A percentile compares a stretch with the other conserved stretches of the same genome.
Conservation (phyloP, 208 protist species). For the Jaenimonas drosophilae region DNA sequence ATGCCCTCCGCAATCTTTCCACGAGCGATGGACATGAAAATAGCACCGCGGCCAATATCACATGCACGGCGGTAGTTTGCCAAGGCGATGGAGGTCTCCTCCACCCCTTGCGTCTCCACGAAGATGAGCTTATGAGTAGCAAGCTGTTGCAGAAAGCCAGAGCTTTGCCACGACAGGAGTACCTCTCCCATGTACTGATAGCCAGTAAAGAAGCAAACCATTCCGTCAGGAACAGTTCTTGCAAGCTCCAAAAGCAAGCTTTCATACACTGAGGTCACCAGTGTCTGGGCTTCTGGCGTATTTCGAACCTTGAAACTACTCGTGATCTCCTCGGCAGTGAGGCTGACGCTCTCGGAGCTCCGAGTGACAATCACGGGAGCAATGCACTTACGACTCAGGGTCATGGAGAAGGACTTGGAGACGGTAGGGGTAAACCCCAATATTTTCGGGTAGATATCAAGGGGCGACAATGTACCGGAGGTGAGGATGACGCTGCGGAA, state of each 20-base stretch:
- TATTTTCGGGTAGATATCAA: slow-evolving; percentile 99
- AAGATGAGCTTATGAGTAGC: slow-evolving; percentile 97
- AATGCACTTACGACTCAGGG: slow-evolving; percentile 92
- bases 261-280: slow-evolving; percentile 95
- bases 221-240: slow-evolving; percentile 95
- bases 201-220: slow-evolving; percentile 96
- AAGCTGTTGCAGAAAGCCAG: slow-evolving; percentile 89
- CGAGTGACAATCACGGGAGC: slow-evolving; percentile 90
- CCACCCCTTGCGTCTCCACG: slow-evolving; percentile 96
- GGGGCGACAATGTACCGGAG: slow-evolving; percentile 95
- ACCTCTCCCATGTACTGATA: slow-evolving; percentile 95
- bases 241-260: slow-evolving; percentile 92
- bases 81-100: slow-evolving; percentile 96
- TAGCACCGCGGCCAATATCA: slow-evolving; percentile 96
- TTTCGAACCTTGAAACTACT: slow-evolving; percentile 87
- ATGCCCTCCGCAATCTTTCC: slow-evolving; percentile 98
- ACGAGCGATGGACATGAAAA: slow-evolving; percentile 98
- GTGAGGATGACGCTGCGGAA: slow-evolving; percentile 97
- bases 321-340: slow-evolving; percentile 82
- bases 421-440: slow-evolving; percentile 94
- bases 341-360: slow-evolving; percentile 82
- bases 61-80: slow-evolving; percentile 96
- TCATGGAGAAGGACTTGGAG: slow-evolving; percentile 93
- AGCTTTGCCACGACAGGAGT: slow-evolving; percentile 87
- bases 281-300: slow-evolving; percentile 61